Base-by-base conservation (phyloP, 805 yeast genomes). In the Vanderwaltozyma verrucispora region DNA sequence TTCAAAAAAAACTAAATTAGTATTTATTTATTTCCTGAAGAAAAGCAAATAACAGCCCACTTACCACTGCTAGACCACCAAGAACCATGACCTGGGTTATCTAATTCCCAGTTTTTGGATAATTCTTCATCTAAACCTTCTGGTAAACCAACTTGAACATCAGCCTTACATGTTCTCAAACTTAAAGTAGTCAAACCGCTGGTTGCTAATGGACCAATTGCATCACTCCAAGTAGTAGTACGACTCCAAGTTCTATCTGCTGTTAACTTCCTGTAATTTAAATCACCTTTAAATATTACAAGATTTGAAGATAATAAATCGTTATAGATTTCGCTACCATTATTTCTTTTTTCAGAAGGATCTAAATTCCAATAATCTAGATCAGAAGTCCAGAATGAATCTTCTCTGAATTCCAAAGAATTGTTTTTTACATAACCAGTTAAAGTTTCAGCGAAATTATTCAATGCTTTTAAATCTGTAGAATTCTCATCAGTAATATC, bases 81-180 rank as follows among this genome's bases (percentile, higher is more conserved):
- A 32, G 75, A 75, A 19, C 83, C 85, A 35, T 67, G 59, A 41
- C 79, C 78, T 43, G 80, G 75, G 0, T 83, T 78, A 53, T 62
- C 63, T 14, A 53, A 56, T 51, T 66, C 72, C 82, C 84, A 88
- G 30, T 63, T 60, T 40, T 69, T 60, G 32, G 74, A 68, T 45
- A 89, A 68, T 52, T 75, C 68, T 49, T 80, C 87, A 47, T 82
- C 83, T 30, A 74, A 63, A 3, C 95, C 96, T 28, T 67, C 69
- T 4, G 71, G 68, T 45, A 92, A 71, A 1, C 94, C 97, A 29
- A 84, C 96, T 37, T 82, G 78, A 6, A 88, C 97, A 56, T 92
- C 98, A 1, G 97, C 96, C 63, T 92, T 92, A 59, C 95, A 80
- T 2, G 97, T 92, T 66, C 99, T 77, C 50, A 92, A 69, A 25